Base-by-base conservation (phyloP, 768 basidiomycete species). In the Imleria badia region DNA sequence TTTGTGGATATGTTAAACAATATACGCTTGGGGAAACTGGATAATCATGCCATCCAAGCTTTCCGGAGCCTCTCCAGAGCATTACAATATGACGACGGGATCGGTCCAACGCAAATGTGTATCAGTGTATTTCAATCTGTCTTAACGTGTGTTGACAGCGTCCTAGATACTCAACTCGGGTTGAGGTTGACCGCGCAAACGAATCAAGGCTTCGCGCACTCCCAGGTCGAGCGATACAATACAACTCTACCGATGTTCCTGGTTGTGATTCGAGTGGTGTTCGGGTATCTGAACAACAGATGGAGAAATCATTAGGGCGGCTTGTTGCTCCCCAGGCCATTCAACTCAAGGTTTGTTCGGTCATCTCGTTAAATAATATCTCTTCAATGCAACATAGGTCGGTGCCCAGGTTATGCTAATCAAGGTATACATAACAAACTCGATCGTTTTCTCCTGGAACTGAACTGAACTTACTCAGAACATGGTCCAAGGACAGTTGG, bases 61-160 rank as follows among this genome's bases (percentile, higher is more conserved):
- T 92, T 97, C 72, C 68, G 70, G 43, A 59, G 59, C 1, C 77
- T 95, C 20, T 76, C 79, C 3, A 79, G 91, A 15, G 62, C 69
- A 22, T 76, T 92, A 11, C 54, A 54, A 1, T 93, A 92, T 62
- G 66, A 73, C 2, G 92, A 94, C 60, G 84, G 83, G 1, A 84
- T 94, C 51, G 80, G 85, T 51, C 90, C 94, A 6, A 94, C 91
- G 1, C 88, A 93, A 64, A 69, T 96, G 86, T 96, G 86, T 93
- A 63, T 44, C 79, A 65, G 1, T 15, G 26, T 41, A 40, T 36
- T 51, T 17, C 15, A 17, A n/a, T 45, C 17, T 34, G 20, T 52
- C 8, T 43, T 5, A 38, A 33, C 17, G 30, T 45, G 6, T 46
- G 13, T 35, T 58, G 39, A 61, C 43, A 33, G 13, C 17, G 2